Evolutionary conservation across 768 basidiomycete species (phyloP).

Genomic region (Trametes meyenii): DNA sequence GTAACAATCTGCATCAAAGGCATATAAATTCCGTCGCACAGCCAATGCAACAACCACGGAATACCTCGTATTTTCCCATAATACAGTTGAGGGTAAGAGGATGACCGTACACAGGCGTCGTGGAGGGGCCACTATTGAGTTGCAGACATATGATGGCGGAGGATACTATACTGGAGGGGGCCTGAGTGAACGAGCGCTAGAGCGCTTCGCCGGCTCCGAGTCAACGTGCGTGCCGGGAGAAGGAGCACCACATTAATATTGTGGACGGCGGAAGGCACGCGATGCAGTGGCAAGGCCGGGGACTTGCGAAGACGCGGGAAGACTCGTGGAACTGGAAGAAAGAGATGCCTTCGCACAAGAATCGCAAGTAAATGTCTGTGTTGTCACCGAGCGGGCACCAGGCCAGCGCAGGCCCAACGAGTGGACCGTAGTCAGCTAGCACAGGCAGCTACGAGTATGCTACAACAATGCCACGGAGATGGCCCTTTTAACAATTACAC

Average conservation of each 20-base stretch:
- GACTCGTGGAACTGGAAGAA: too few species aligned
- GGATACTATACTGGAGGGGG: too few species aligned
- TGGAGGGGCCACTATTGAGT: too few species aligned
- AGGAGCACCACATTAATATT: too few species aligned
- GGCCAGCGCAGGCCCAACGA: slow-evolving; percentile 6
- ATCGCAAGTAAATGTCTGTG: background rate
- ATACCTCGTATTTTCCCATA: slow-evolving; percentile 5
- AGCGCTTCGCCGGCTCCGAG: too few species aligned
- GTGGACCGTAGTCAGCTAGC: slow-evolving; percentile 15
- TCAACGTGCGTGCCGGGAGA: too few species aligned
- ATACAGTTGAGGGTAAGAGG: background rate
- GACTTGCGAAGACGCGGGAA: too few species aligned
- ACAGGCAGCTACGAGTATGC: slow-evolving; percentile 9
- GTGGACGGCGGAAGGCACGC: too few species aligned
- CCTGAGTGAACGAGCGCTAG: too few species aligned
- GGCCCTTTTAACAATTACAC: slow-evolving; percentile 11
- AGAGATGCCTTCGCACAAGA: background rate
- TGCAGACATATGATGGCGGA: too few species aligned
- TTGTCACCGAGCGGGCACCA: slow-evolving; percentile 1
- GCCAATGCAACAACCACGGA: background rate
- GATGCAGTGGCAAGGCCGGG: too few species aligned
- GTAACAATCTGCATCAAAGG: slow-evolving; percentile 28
- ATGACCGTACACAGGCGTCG: too few species aligned
- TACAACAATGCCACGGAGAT: slow-evolving; percentile 15
- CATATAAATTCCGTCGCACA: background rate